phyloP scores from a whole-genome alignment of 371 early-diverging fungal genomes.

The Mortierella sp. region DNA sequence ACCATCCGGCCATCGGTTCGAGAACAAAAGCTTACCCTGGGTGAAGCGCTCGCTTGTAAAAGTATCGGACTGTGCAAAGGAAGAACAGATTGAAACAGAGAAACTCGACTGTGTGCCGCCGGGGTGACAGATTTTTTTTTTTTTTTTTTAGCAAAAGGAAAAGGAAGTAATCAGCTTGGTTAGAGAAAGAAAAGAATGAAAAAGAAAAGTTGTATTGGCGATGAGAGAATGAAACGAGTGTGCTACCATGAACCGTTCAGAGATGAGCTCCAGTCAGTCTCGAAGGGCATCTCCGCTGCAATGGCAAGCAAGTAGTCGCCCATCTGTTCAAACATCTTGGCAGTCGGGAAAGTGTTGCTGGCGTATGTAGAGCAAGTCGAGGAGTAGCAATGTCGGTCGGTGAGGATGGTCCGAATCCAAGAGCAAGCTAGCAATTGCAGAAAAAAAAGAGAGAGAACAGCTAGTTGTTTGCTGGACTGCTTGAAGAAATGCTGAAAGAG shows the following conservation, averaged over 20 bases:
- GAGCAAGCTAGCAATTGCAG: too few relatives aligned
- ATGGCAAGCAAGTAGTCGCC: conserved; percentile 50
- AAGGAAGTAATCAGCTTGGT: neutral
- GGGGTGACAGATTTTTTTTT: conserved; percentile 67
- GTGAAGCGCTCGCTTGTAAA: conserved; percentile 54
- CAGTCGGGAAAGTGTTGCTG: neutral
- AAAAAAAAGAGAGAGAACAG: too few relatives aligned
- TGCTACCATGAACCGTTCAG: conserved; percentile 64
- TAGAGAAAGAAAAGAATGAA: neutral
- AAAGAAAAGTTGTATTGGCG: neutral
- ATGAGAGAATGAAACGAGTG: neutral
- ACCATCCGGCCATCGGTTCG: neutral
- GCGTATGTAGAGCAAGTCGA: neutral
- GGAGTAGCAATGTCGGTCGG: neutral
- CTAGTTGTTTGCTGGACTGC: too few relatives aligned
- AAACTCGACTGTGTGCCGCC: conserved; percentile 67
- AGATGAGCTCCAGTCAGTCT: conserved; percentile 66
- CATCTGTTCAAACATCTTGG: conserved; percentile 55
- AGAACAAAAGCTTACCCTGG: conserved; percentile 46
- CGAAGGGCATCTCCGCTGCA: conserved; percentile 64
- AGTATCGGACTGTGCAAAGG: conserved; percentile 54
- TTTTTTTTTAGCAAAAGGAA: neutral
- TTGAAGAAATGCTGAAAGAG: too few relatives aligned
- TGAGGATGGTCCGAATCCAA: too few relatives aligned
- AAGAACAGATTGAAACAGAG: conserved; percentile 62